phyloP scores from a whole-genome alignment of 805 yeast species.

The Pachysolen tannophilus region DNA sequence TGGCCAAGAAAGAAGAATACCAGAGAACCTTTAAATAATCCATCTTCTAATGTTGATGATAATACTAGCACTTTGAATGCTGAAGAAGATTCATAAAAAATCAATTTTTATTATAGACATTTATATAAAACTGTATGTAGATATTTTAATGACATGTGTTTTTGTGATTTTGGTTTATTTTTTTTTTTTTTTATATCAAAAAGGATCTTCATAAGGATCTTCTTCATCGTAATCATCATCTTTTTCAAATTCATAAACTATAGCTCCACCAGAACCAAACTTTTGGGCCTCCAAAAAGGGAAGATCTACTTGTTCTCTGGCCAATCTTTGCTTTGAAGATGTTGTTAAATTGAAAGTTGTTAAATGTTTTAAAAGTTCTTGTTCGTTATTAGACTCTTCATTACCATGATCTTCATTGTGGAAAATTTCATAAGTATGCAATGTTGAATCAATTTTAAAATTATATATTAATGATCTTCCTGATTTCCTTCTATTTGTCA shows the following conservation, averaged over 20 bases:
- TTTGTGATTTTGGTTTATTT: no score
- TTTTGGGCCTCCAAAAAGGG: conserved; percentile 91
- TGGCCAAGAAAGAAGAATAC: conserved; percentile 72
- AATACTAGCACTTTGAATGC: neutral
- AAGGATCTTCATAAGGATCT: conserved; percentile 96
- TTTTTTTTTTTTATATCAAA: conserved; percentile 26
- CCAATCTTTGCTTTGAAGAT: conserved; percentile 64
- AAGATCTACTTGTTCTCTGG: conserved; percentile 77
- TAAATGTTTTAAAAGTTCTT: conserved; percentile 53
- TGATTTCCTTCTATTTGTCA: conserved; percentile 72
- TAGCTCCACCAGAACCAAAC: conserved; percentile 81
- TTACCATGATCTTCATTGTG: conserved; percentile 18
- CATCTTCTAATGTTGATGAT: no score
- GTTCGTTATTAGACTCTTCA: conserved; percentile 28
- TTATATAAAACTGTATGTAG: conserved; percentile 1
- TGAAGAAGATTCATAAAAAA: neutral
- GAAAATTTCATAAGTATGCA: conserved; percentile 26
- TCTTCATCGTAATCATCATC: conserved; percentile 98
- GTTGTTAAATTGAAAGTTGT: conserved; percentile 86
- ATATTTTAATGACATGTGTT: no score
- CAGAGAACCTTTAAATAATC: conserved; percentile 25
- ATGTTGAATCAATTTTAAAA: conserved; percentile 41
- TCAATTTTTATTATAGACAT: neutral
- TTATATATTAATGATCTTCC: conserved; percentile 64
- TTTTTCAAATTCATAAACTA: conserved; percentile 90